phyloP scores from a whole-genome alignment of 257 asterid species.

The Nicotiana otophora region DNA sequence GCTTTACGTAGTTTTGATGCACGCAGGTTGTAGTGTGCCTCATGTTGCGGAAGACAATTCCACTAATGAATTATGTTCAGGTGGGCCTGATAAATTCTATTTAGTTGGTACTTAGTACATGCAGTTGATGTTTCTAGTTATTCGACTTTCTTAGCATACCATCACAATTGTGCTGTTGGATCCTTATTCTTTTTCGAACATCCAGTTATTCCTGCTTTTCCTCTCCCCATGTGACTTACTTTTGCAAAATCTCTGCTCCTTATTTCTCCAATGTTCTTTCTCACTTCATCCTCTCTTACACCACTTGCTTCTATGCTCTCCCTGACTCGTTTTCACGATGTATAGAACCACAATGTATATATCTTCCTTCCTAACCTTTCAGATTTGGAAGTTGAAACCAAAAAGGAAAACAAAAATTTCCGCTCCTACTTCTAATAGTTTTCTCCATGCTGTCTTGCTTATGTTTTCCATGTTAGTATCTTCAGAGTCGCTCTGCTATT shows the following conservation, averaged over 20 bases:
- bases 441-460: neutral
- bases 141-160: neutral
- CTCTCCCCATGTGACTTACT: neutral
- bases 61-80: conserved; percentile 90
- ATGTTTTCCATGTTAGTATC: neutral
- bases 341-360: neutral
- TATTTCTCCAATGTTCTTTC: neutral
- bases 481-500: neutral
- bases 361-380: neutral
- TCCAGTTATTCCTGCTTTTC: neutral
- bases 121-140: neutral
- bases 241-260: neutral
- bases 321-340: neutral
- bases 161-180: neutral
- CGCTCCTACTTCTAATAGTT: neutral
- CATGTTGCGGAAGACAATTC: conserved; percentile 82
- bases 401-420: neutral
- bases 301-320: neutral
- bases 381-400: neutral
- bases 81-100: conserved; percentile 30
- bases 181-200: neutral
- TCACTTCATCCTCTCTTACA: neutral
- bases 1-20: conserved; percentile 23
- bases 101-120: neutral
- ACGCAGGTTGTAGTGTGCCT: conserved; percentile 90